Evolutionary conservation across 2,329 filamentous ascomycete species (phyloP), one percentile per base, ranked within the genome.

Genomic region (Emmonsiellopsis sp.): DNA sequence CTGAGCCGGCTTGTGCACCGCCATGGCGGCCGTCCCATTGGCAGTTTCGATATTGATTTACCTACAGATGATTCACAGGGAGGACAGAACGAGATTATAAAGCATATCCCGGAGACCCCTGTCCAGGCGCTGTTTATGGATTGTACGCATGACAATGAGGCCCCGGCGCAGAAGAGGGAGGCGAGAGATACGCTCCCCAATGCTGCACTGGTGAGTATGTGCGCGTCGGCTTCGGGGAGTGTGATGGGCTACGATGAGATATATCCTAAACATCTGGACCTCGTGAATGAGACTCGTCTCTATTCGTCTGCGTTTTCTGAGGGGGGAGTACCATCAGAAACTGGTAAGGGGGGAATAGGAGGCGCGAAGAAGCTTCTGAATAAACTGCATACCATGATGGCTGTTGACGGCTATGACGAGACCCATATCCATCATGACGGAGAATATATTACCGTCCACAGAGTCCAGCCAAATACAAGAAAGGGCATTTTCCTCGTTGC

Each of bases 171-270:
- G 70, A 96, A 96, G 71, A 82, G 94, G 42, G 91, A 96, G 67
- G 91, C 91, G 50, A 83, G 90, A 55, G 94, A 98, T 66, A 97
- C 93, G 0, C 77, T 98, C 8, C 88, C 94, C 6, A 97, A 94
- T 64, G 91, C 92, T 49, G 93, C 93, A 5, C 78, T 98, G 3
- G 92, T 97, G 39, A 87, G 85, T 65, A 96, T 98, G 91, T 98
- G 94, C 69, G 84, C 90, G 27, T 95, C 89, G 62, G 89, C 92
- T 1, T 91, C 87, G 6, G 93, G 93, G 44, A 97, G 93, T 65
- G 93, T 97, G 47, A 95, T 97, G 84, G 93, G 93, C 1, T 97
- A 95, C 63, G 93, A 98, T 65, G 93, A 98, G 69, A 84, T 97
- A 56, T 98, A 97, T 62, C 93, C 93, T 1, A 85, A 86, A 61